phyloP scores from a whole-genome alignment of 2,329 filamentous ascomycete species.

The Penicillium thymicola region DNA sequence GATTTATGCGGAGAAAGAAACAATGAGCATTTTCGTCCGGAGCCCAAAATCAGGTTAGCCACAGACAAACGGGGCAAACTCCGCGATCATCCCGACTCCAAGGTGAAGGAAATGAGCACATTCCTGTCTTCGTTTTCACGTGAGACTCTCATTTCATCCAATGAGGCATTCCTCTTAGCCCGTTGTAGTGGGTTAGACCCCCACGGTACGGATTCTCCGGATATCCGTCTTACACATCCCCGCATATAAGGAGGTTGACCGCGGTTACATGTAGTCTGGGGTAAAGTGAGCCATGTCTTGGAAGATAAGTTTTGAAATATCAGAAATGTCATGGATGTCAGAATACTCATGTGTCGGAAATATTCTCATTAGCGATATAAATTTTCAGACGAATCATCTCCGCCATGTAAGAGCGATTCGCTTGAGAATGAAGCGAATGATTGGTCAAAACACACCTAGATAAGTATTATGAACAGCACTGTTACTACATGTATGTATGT shows the following conservation, averaged over 20 bases:
- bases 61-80: conserved; percentile 9
- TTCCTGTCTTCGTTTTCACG: neutral
- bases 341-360: neutral
- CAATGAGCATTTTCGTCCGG: neutral
- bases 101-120: neutral
- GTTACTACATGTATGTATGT: too few relatives aligned
- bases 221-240: conserved; percentile 14
- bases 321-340: neutral
- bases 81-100: conserved; percentile 1
- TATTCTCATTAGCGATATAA: neutral
- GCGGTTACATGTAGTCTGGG: neutral
- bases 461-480: neutral
- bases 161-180: neutral
- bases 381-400: neutral
- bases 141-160: neutral
- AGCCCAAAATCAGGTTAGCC: neutral
- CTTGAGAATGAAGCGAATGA: too few relatives aligned
- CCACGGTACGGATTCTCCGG: conserved; percentile 17
- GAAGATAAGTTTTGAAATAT: neutral
- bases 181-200: conserved; percentile 12
- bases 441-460: neutral
- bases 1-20: conserved; percentile 22
- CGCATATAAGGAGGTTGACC: conserved; percentile 6
- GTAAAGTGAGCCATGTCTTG: neutral
- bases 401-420: neutral